Evolutionary conservation across 495 filamentous ascomycete genomes (phyloP), one percentile per base, ranked within the genome.

Genomic region (Chaetomium cochliodes): DNA sequence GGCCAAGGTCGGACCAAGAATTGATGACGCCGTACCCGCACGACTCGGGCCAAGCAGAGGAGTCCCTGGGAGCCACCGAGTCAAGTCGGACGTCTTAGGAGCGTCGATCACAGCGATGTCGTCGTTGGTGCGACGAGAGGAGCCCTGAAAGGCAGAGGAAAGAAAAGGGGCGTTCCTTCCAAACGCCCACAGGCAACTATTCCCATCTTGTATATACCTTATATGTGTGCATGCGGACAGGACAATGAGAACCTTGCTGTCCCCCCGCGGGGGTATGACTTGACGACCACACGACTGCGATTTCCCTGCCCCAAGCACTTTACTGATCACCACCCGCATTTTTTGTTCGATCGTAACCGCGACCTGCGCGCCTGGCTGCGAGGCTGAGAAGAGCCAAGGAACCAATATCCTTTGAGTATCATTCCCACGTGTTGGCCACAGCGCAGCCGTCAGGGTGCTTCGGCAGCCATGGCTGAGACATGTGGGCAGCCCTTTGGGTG

Each of bases 401-500:
- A 60, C 73, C 73, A 74, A 76, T 76, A 65, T 70, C 54, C 60
- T 28, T 65, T 28, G 13, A 66, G 68, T 58, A 73, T 69, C 26
- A 15, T 64, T 60, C 67, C 73, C 73, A 76, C 73, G 70, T 76
- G 72, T 73, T 64, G 58, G 58, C 33, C 37, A 22, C 9, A n/a
- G 41, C 42, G 58, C 39, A 4, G 22, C 30, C 42, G 49, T 18
- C 13, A 26, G 59, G 56, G 12, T 60, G 33, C 26, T 11, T 22
- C 47, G 11, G 44, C 15, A 55, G 25, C 9, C 41, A 11, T 9
- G 7, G 9, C 37, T 47, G 55, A 64, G 49, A 59, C 60, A 67
- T 67, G 59, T 66, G 59, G 52, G 65, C 44, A 28, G 44, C 39
- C 37, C 46, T 54, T 16, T 60, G 55, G 63, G 22, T 7, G 59